Evolutionary conservation across 345 rosid genomes (phyloP).

Genomic region (Eutrema heterophyllum): DNA sequence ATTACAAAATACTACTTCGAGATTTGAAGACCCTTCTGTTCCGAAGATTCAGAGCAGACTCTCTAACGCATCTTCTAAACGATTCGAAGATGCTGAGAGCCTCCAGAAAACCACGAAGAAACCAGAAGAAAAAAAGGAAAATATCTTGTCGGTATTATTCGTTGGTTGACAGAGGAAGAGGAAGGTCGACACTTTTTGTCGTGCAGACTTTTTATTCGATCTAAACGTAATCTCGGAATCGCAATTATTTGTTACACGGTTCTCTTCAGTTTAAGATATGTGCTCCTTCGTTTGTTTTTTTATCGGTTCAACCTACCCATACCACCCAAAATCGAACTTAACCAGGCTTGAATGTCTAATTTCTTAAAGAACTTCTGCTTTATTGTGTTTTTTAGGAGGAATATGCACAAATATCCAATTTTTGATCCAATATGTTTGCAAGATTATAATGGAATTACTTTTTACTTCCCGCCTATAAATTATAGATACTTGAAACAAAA

Average conservation of each 20-base stretch:
- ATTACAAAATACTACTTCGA: background rate
- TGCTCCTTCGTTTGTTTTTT: background rate
- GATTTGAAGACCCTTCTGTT: background rate
- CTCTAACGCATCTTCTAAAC: slow-evolving; percentile 7
- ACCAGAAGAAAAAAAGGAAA: background rate
- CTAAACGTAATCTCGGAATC: background rate
- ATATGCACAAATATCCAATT: background rate
- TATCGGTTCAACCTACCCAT: slow-evolving; percentile 3
- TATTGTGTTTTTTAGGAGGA: background rate
- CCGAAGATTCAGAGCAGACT: background rate
- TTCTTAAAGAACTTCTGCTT: background rate
- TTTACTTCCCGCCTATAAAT: background rate
- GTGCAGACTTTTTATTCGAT: background rate
- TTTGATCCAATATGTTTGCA: background rate
- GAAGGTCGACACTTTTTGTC: background rate
- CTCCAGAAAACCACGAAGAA: background rate
- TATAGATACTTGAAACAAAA: background rate
- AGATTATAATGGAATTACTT: background rate
- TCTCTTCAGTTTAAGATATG: slow-evolving; percentile 1
- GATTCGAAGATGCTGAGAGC: slow-evolving; percentile 11
- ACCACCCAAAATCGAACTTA: background rate
- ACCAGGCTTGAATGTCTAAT: background rate
- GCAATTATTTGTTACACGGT: background rate
- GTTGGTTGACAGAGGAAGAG: background rate
- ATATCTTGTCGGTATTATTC: background rate